These are phyloP conservation scores for Pseudogymnoascus sp. DNA, from an alignment of 2,329 filamentous ascomycete species.

Conservation along the genomic window DNA sequence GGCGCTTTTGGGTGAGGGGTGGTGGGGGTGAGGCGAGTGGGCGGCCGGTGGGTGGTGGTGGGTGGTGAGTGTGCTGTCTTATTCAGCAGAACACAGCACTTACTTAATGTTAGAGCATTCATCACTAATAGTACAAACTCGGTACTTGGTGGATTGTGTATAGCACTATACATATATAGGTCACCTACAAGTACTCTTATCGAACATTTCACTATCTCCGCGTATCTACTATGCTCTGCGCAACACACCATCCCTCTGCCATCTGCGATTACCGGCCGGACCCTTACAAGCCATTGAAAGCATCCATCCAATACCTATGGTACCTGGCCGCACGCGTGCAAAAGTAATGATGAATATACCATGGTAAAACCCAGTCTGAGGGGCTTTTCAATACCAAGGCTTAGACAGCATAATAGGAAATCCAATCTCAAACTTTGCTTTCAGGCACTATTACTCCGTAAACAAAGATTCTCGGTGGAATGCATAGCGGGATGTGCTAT, in stretches of 20 bases:
- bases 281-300: background rate
- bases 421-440: background rate
- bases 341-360: background rate
- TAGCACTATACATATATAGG: background rate
- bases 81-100: background rate
- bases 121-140: background rate
- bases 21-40: background rate
- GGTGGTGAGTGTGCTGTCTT: background rate
- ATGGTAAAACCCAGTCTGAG: background rate
- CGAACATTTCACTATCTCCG: background rate
- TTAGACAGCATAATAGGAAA: background rate
- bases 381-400: background rate
- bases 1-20: conserved; percentile 1
- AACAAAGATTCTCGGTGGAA: background rate
- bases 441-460: background rate
- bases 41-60: too few species aligned
- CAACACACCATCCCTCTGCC: background rate
- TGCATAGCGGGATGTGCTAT: background rate
- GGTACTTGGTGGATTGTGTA: background rate
- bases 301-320: background rate
- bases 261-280: background rate
- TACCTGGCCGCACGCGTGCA: background rate
- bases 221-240: background rate
- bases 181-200: background rate
- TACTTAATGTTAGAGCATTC: background rate